Percentiles rank a stretch among this genome's conserved stretches.
Evolutionary conservation across 768 basidiomycete species (phyloP).

Genomic region (Lactarius pseudohatsudake): DNA sequence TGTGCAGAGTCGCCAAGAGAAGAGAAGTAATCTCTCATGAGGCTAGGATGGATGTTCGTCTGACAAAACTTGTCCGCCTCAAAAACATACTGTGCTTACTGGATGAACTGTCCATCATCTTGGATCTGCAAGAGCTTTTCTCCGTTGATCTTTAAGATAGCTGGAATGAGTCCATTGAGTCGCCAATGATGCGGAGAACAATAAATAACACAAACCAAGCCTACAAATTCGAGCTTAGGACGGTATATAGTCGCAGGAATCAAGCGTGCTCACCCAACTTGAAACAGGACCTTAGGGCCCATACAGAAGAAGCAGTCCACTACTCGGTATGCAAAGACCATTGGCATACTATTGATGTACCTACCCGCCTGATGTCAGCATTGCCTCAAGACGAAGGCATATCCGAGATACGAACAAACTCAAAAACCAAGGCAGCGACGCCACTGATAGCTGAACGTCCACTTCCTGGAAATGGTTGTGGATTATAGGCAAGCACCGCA

Average conservation of each 20-base stretch:
- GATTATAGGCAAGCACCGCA: slow-evolving; percentile 86
- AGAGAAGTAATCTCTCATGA: slow-evolving; percentile 95
- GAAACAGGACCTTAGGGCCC: slow-evolving; percentile 98
- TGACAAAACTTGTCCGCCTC: not conserved
- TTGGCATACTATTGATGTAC: slow-evolving; percentile 92
- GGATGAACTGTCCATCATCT: slow-evolving; percentile 96
- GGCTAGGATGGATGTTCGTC: slow-evolving; percentile 42
- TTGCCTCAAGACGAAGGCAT: slow-evolving; percentile 24
- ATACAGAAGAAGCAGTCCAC: slow-evolving; percentile 98
- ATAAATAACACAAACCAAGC: slow-evolving; percentile 48
- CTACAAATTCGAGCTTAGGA: slow-evolving; percentile 36
- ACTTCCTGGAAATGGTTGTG: slow-evolving; percentile 88
- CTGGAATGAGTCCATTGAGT: slow-evolving; percentile 39
- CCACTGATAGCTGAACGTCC: slow-evolving; percentile 96
- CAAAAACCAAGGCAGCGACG: slow-evolving; percentile 97
- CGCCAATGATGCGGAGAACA: not conserved
- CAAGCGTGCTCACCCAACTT: slow-evolving; percentile 76
- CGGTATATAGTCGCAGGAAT: not conserved
- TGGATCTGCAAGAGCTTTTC: slow-evolving; percentile 89
- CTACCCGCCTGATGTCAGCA: slow-evolving; percentile 38
- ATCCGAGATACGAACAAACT: slow-evolving; percentile 68
- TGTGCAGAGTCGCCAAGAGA: slow-evolving; percentile 93
- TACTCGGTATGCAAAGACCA: slow-evolving; percentile 97
- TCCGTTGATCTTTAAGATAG: slow-evolving; percentile 97
- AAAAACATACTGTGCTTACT: slow-evolving; percentile 45